Conservation (phyloP, 2,329 filamentous ascomycete species). For the Aspergillus costaricaensis region DNA sequence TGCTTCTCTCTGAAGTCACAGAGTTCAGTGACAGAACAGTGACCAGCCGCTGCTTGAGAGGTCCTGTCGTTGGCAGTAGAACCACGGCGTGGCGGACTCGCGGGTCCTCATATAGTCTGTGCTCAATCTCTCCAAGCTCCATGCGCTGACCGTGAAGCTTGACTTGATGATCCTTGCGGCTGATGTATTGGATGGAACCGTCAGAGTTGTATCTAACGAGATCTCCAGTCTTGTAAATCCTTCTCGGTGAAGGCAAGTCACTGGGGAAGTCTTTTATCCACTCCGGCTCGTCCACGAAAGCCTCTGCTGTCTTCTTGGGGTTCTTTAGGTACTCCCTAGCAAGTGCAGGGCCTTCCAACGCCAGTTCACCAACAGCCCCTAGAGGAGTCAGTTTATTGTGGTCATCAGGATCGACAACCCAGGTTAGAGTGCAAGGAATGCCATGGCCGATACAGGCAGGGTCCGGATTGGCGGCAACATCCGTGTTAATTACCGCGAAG, state of each 20-base stretch:
- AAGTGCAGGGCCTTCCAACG: conserved; percentile 41
- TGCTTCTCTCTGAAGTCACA: conserved; percentile 24
- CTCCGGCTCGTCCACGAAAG: conserved; percentile 29
- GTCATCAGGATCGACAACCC: conserved; percentile 38
- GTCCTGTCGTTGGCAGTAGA: conserved; percentile 46
- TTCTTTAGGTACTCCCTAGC: conserved; percentile 45
- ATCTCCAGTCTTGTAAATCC: conserved; percentile 34
- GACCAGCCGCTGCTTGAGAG: conserved; percentile 47
- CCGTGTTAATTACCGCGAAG: conserved; percentile 33
- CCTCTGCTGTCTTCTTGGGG: conserved; percentile 31
- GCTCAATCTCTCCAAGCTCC: conserved; percentile 57
- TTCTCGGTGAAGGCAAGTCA: conserved; percentile 13
- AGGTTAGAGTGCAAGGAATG: conserved; percentile 27
- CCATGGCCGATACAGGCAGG: conserved; percentile 26
- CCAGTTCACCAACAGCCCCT: conserved; percentile 38
- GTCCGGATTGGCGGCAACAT: conserved; percentile 27
- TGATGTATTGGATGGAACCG: conserved; percentile 24
- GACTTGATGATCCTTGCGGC: conserved; percentile 66
- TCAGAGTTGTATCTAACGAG: conserved; percentile 24
- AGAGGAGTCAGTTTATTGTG: conserved; percentile 38
- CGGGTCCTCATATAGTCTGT: conserved; percentile 36
- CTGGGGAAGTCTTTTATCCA: conserved; percentile 24
- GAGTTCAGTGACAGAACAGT: conserved; percentile 45
- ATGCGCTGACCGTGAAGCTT: conserved; percentile 68
- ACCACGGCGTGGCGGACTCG: conserved; percentile 45